Conservation (phyloP, 139 green algal species). For the Picochlorum sp. region DNA sequence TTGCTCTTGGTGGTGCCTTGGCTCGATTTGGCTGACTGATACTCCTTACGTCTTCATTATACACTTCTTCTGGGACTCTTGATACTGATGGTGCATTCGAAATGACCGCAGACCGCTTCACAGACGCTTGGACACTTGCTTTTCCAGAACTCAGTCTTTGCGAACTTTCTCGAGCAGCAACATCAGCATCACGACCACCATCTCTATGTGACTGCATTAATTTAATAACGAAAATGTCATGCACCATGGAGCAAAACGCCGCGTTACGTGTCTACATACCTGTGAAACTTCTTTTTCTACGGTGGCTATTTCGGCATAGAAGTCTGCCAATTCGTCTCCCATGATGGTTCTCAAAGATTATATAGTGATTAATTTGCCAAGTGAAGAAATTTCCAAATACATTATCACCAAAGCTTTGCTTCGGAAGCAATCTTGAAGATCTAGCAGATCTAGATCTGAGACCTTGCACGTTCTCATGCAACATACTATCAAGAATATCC, state of each 20-base stretch:
- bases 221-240: too few relatives aligned
- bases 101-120: not conserved
- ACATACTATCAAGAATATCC: too few relatives aligned
- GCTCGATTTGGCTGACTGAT: not conserved
- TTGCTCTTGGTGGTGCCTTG: not conserved
- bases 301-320: slow-evolving; percentile 25
- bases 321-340: slow-evolving; percentile 24
- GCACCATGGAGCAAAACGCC: too few relatives aligned
- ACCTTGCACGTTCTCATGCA: not conserved
- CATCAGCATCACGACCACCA: too few relatives aligned
- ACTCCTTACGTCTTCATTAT: not conserved
- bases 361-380: too few relatives aligned
- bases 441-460: not conserved
- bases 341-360: not conserved
- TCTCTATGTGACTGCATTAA: too few relatives aligned
- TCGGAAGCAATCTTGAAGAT: too few relatives aligned
- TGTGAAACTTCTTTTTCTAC: slow-evolving; percentile 8
- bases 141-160: not conserved
- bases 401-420: too few relatives aligned
- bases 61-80: not conserved
- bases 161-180: too few relatives aligned
- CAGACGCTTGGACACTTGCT: not conserved
- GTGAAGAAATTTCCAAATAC: too few relatives aligned
- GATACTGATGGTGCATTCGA: not conserved
- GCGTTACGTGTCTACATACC: not conserved